Evolutionary conservation across 345 rosid species (phyloP).

Genomic region (Gossypium rotundifolium): DNA sequence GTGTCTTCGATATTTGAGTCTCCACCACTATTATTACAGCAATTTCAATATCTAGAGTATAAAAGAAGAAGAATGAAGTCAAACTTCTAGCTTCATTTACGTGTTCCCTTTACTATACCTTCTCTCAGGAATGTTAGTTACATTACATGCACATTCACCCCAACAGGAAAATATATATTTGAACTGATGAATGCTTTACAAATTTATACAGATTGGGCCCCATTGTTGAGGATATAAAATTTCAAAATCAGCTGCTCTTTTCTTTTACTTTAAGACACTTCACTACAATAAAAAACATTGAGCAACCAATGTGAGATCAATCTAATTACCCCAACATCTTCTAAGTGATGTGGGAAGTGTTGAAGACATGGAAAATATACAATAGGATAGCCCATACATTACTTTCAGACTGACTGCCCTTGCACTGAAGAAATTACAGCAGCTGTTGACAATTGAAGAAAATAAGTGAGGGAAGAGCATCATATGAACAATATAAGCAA

Average conservation of each 20-base stretch:
- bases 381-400: not conserved
- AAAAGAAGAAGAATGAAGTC: too few relatives aligned
- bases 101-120: not conserved
- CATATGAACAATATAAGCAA: not conserved
- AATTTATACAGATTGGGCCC: not conserved
- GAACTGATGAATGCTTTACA: conserved; percentile 6
- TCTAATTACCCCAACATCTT: conserved; percentile 16
- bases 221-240: not conserved
- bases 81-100: not conserved
- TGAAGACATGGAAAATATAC: not conserved
- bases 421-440: not conserved
- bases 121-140: not conserved
- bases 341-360: not conserved
- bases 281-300: not conserved
- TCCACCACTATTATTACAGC: not conserved
- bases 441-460: not conserved
- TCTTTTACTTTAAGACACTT: not conserved
- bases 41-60: not conserved
- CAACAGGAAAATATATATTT: not conserved
- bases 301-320: not conserved
- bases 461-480: too few relatives aligned
- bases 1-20: not conserved
- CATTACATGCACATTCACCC: not conserved
- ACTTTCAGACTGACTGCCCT: not conserved
- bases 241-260: not conserved